phyloP scores from a whole-genome alignment of 164 flowering plant genomes.

The Amborella trichopoda region DNA sequence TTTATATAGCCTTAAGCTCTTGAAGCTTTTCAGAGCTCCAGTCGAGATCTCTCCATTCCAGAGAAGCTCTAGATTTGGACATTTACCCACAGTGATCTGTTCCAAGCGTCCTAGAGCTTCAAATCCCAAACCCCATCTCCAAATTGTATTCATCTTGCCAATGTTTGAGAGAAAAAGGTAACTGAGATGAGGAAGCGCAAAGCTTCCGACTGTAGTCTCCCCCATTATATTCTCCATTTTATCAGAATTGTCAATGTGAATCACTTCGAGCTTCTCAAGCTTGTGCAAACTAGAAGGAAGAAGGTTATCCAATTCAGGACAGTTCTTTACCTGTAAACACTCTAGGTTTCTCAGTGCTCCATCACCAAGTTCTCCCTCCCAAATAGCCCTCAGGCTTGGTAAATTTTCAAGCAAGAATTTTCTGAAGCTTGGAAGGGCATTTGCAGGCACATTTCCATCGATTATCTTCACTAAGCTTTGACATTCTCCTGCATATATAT shows the following conservation, averaged over 20 bases:
- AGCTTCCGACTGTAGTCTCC: neutral
- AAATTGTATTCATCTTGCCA: neutral
- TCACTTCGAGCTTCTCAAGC: neutral
- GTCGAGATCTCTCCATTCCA: conserved; percentile 1
- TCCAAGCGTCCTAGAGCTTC: neutral
- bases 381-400: neutral
- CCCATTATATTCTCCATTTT: neutral
- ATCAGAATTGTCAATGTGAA: neutral
- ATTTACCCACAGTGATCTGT: neutral
- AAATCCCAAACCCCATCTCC: neutral
- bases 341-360: conserved; percentile 1
- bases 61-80: neutral
- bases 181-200: neutral
- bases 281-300: neutral
- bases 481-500: conserved; percentile 2
- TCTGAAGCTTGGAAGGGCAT: conserved; percentile 2
- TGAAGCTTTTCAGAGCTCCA: conserved; percentile 1
- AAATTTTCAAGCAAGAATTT: neutral
- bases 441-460: neutral
- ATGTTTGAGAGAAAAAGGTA: neutral
- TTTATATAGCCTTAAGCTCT: neutral
- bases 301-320: neutral
- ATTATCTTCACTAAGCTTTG: neutral
- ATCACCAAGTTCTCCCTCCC: conserved; percentile 1
- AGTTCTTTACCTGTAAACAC: neutral